Base-by-base conservation (phyloP, 441 rosid species). In the Isatis lusitanica region DNA sequence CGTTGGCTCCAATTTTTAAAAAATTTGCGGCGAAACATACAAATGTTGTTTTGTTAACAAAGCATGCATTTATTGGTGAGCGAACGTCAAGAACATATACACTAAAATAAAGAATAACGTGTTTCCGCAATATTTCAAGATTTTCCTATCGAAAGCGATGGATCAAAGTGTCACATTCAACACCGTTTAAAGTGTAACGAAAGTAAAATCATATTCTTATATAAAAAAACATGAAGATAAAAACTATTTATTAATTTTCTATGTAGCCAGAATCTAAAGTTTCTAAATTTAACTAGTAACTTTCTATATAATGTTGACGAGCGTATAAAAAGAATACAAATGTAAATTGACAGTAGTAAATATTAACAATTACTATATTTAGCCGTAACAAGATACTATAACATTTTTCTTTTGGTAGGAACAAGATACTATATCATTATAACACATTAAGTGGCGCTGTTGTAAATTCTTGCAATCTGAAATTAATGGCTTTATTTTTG, bases 161-260 rank as follows among this genome's bases (percentile, higher is more conserved):
- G 26, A 39, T 59, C 66, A 30, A 13, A 36, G 53, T 46, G 46
- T 74, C 78, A 61, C 69, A 61, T 43, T 75, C 64, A n/a, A 74
- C 73, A 59, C 62, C 43, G 30, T 40, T 57, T 36, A 33, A 31
- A 63, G 9, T 42, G 61, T 38, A 63, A 5, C 3, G 13, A 40
- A 47, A 9, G 5, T 47, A 11, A 47, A 9, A 62, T 42, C n/a
- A 55, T 18, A 17, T 5, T 13, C 5, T 21, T 17, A 16, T 0
- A n/a, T n/a, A n/a, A 36, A 10, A 33, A 58, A 56, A 33, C 0
- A 46, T 16, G 38, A 26, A 33, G 61, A 56, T 12, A 50, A 53
- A 53, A 28, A 26, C 1, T 4, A 17, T 33, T 0, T 55, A 5
- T 26, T 24, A 17, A 4, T 13, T 12, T 35, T 59, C 1, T 59